Base-by-base conservation (phyloP, 495 filamentous ascomycete species). In the Aspergillus conjunctus region DNA sequence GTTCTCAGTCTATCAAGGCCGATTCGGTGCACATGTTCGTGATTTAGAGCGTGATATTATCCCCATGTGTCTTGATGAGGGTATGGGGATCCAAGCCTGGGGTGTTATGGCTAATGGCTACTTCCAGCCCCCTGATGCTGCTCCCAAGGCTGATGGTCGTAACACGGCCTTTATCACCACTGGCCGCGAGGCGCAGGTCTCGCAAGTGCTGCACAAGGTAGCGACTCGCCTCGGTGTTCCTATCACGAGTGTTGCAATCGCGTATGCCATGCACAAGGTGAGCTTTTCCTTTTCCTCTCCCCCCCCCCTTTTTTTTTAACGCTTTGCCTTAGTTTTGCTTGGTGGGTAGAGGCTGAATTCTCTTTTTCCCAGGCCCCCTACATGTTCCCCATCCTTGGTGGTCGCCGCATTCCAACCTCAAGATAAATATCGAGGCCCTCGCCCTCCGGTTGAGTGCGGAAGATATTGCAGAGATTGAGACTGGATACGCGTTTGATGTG, bases 31-130 rank as follows among this genome's bases (percentile, higher is more conserved):
- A 9, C 79, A 79, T 1, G 58, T 63, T 2, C 82, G 88, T 21
- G 88, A 90, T 61, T 79, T 90, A 41, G 88, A 91, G 71, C 76
- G 87, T 21, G 88, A 91, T 3, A 87, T 90, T 55, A 80, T 90
- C 56, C 85, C 85, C 58, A 90, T 91, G 88, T 75, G 70, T 58
- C 68, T 71, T 15, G 80, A 73, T 7, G 86, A 90, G 64, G 87
- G 87, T 18, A 91, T 92, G 89, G 87, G 73, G 0, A 59, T 91
- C 1, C 77, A 76, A 8, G 85, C 87, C 0, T 91, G 84, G 83
- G 85, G 84, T 4, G 43, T 34, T 8, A 37, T 61, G 4, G 58
- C 50, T 15, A 21, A 26, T 33, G 68, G 69, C 37, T 31, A 14
- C 7, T 58, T 53, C 33, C 39, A 65, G 10, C 30, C 49, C 4